Percentiles rank a stretch among this genome's conserved stretches.
These are phyloP conservation scores for Colletotrichum melonis DNA, from an alignment of 2,329 filamentous ascomycete species.

Conservation along the genomic window DNA sequence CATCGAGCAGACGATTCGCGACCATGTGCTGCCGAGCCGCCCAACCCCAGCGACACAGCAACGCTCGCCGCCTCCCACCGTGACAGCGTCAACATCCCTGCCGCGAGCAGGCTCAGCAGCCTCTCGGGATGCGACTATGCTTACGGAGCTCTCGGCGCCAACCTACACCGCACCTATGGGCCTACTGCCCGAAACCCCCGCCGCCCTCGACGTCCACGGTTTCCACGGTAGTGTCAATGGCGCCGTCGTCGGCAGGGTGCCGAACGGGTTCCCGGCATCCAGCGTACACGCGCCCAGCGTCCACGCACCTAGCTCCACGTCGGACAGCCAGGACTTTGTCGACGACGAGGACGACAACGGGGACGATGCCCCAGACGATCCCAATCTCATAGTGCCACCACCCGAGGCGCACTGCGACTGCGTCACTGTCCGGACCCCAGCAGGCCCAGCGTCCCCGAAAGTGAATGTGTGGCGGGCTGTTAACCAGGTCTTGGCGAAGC, in stretches of 20 bases:
- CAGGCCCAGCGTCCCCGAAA: not conserved
- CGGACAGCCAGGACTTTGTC: slow-evolving; percentile 21
- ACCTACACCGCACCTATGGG: not conserved
- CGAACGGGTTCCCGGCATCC: not conserved
- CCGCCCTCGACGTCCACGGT: not conserved
- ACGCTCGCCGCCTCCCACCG: not conserved
- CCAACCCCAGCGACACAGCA: not conserved
- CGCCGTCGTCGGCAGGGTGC: slow-evolving; percentile 1
- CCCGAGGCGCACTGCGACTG: slow-evolving; percentile 22
- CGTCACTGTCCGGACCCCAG: not conserved
- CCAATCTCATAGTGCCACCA: slow-evolving; percentile 18
- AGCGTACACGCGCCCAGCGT: slow-evolving; percentile 21
- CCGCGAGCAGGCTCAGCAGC: not conserved
- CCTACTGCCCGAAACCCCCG: not conserved
- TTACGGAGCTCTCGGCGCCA: not conserved
- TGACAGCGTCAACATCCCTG: slow-evolving; percentile 5
- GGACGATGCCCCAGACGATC: slow-evolving; percentile 2
- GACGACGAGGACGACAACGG: slow-evolving; percentile 5
- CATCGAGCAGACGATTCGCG: slow-evolving; percentile 34
- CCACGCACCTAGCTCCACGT: slow-evolving; percentile 17
- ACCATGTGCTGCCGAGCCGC: slow-evolving; percentile 21
- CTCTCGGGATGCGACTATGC: not conserved
- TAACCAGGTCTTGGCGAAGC: slow-evolving; percentile 38
- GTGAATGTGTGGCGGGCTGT: slow-evolving; percentile 42
- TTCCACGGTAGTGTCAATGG: not conserved